Conservation (phyloP, 176 grass and related monocot species). For the Zea mays region DNA sequence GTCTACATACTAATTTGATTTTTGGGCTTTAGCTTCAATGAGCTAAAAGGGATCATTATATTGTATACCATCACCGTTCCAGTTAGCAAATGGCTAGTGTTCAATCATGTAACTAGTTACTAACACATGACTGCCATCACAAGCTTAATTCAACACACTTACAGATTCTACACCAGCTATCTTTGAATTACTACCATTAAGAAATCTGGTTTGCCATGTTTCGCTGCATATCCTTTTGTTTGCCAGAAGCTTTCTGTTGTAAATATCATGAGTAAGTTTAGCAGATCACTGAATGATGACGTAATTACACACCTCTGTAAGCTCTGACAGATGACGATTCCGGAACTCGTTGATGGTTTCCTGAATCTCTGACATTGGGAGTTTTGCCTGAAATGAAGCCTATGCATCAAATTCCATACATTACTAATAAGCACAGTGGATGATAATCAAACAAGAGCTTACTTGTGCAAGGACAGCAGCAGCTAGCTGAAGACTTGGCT, state of each 20-base stretch:
- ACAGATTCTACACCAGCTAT: neutral
- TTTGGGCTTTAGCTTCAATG: neutral
- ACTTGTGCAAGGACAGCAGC: conserved; percentile 98
- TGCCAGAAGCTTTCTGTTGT: neutral
- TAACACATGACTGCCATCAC: neutral
- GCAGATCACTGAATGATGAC: conserved; percentile 5
- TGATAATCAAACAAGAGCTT: conserved; percentile 19
- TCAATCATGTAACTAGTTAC: neutral
- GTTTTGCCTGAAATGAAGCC: conserved; percentile 62
- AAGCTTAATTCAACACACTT: neutral
- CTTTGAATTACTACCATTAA: neutral
- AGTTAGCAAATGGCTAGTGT: neutral
- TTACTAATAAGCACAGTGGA: conserved; percentile 6
- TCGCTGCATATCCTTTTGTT: neutral
- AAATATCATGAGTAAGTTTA: conserved; percentile 10
- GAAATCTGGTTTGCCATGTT: neutral
- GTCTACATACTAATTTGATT: neutral
- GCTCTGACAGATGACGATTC: conserved; percentile 89
- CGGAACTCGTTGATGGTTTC: conserved; percentile 91
- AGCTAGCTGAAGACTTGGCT: conserved; percentile 98
- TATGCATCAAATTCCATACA: conserved; percentile 23
- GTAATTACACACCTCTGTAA: conserved; percentile 70
- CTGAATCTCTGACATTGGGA: conserved; percentile 93
- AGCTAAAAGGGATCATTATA: neutral
- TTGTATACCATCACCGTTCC: neutral